These are phyloP conservation scores for Lentinula detonsa DNA, from an alignment of 768 basidiomycete species.

Conservation along the genomic window DNA sequence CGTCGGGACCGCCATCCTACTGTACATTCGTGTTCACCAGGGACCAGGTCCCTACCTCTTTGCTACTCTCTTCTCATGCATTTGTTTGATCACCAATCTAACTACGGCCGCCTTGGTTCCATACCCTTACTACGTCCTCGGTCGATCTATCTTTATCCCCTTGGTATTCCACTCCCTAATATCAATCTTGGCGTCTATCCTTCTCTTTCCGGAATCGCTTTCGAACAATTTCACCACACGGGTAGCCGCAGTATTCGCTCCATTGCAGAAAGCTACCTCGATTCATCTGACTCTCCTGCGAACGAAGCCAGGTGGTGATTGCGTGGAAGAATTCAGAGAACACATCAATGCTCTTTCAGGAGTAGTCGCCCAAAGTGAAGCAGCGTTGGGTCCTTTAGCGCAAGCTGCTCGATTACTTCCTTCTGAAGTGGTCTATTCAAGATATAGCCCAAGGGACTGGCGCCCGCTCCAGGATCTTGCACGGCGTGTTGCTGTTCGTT, in stretches of 20 bases:
- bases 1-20: conserved; percentile 47
- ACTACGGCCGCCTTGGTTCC: conserved; percentile 58
- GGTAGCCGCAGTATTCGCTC: conserved; percentile 40
- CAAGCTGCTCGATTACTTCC: conserved; percentile 46
- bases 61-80: conserved; percentile 51
- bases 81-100: conserved; percentile 31
- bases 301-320: conserved; percentile 29
- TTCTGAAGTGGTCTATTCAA: conserved; percentile 53
- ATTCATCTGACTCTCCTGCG: conserved; percentile 42
- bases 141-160: conserved; percentile 48
- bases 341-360: conserved; percentile 23
- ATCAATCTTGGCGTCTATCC: conserved; percentile 41
- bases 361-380: conserved; percentile 36
- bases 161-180: conserved; percentile 54
- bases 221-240: conserved; percentile 52
- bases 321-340: conserved; percentile 25
- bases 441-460: conserved; percentile 57
- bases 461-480: conserved; percentile 39
- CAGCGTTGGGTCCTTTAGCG: conserved; percentile 43
- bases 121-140: conserved; percentile 57
- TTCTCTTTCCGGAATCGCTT: conserved; percentile 60
- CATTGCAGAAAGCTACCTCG: conserved; percentile 38
- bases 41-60: conserved; percentile 62
- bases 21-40: conserved; percentile 53
- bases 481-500: conserved; percentile 46